Percentiles rank a stretch among this genome's conserved stretches.
These are phyloP conservation scores for Tetracladium setigerum DNA, from an alignment of 495 filamentous ascomycete species.

Conservation along the genomic window DNA sequence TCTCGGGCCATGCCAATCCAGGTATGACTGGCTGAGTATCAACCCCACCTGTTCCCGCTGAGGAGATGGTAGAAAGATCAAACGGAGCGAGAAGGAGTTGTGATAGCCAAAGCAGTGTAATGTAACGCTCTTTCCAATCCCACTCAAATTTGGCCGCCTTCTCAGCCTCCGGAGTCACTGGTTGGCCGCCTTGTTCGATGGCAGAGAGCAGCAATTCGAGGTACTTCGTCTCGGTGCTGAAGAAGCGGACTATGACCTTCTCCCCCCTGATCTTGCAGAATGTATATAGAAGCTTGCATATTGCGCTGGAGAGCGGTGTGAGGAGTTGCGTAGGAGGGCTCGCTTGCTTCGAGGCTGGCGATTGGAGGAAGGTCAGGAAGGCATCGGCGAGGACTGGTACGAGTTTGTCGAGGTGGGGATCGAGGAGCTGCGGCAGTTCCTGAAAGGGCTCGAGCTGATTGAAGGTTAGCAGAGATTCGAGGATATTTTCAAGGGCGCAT, in stretches of 20 bases:
- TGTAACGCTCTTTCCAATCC: conserved; percentile 82
- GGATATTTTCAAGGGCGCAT: conserved; percentile 9
- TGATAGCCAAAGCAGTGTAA: conserved; percentile 86
- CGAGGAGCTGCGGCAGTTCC: conserved; percentile 93
- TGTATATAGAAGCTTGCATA: conserved; percentile 74
- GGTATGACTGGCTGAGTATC: conserved; percentile 21
- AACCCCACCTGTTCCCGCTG: conserved; percentile 35
- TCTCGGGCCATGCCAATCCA: conserved; percentile 37
- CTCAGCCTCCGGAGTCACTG: conserved; percentile 1
- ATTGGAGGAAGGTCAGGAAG: conserved; percentile 59
- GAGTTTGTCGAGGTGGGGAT: conserved; percentile 70
- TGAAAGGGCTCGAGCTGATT: conserved; percentile 83
- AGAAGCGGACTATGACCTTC: conserved; percentile 83
- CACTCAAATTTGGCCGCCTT: conserved; percentile 26
- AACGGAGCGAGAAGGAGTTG: conserved; percentile 92
- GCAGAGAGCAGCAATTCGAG: conserved; percentile 71
- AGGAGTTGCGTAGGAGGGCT: conserved; percentile 35
- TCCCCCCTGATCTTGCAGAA: conserved; percentile 92
- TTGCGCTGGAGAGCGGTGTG: conserved; percentile 55
- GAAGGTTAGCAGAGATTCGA: background rate
- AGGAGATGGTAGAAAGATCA: conserved; percentile 79
- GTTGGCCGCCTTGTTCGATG: conserved; percentile 36
- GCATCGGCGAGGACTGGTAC: conserved; percentile 65
- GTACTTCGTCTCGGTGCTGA: conserved; percentile 79
- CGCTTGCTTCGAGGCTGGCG: conserved; percentile 7